Base-by-base conservation (phyloP, 768 basidiomycete species). In the Collybia nuda region DNA sequence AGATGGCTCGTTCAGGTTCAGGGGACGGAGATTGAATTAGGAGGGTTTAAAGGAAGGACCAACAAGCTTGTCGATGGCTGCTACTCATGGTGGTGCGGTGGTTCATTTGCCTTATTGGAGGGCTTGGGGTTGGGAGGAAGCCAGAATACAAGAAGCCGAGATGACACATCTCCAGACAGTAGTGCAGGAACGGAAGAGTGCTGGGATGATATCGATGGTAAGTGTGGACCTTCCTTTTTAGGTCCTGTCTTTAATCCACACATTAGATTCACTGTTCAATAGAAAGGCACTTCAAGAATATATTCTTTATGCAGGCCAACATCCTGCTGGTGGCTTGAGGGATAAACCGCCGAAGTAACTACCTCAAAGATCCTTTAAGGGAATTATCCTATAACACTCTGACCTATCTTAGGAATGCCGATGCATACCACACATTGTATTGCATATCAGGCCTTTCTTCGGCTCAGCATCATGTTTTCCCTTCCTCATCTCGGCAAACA, bases 1-100 rank as follows among this genome's bases (percentile, higher is more conserved):
- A 72, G 95, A 4, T 98, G 94, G 94, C 77, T 88, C 2, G 84
- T 81, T 3, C 75, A 85, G 39, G 88, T 97, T 85, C 96, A 98
- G 63, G 94, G 93, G 0, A 67, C 71, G 1, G 85, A 85, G 38
- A 76, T 80, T 9, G 96, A 98, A 62, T 75, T 93, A 7, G 96
- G 94, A 2, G 97, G 97, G 2, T 98, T 99, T 70, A 80, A 78
- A 48, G 97, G 97, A 0, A 75, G 97, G 47, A 92, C 93, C 56
- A 99, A 98, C 66, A 99, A 99, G 67, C 79, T 99, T n/a, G 96
- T 99, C 0, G 97, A 99, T 60, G 97, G 96, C 3, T 99, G 97
- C 67, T 99, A 99, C 67, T 86, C 89, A n/a, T 99, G 97, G 97
- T 99, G 96, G 97, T 90, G 93, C 19, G 97, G 92, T 1, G 95